A percentile compares a stretch with the other conserved stretches of the same genome.
These are phyloP conservation scores for Xylaria intraflava DNA, from an alignment of 495 filamentous ascomycete genomes.

Conservation along the genomic window DNA sequence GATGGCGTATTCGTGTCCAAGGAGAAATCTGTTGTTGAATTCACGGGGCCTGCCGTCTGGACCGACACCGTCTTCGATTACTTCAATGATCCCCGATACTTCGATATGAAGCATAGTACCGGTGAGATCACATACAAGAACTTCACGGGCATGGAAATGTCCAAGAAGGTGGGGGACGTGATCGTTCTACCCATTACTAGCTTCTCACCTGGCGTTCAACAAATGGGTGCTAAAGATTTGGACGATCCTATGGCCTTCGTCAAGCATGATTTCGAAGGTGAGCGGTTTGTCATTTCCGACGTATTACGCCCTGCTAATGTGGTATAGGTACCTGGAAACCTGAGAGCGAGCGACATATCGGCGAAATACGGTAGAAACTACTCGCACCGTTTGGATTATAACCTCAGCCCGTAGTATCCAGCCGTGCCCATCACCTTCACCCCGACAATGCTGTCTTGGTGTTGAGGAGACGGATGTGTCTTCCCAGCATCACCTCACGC, in stretches of 20 bases:
- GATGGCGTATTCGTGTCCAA: conserved; percentile 61
- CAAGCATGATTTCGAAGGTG: conserved; percentile 94
- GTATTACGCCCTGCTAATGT: conserved; percentile 12
- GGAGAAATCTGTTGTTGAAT: conserved; percentile 83
- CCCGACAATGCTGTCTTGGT: not conserved
- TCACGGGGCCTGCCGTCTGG: conserved; percentile 92
- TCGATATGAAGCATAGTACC: conserved; percentile 64
- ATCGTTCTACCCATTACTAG: conserved; percentile 91
- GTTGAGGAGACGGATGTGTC: not conserved
- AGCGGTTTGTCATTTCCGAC: not conserved
- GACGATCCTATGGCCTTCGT: conserved; percentile 98
- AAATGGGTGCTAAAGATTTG: conserved; percentile 85
- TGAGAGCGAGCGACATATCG: conserved; percentile 57
- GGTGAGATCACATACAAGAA: conserved; percentile 77
- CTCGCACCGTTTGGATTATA: conserved; percentile 10
- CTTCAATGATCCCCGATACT: conserved; percentile 88
- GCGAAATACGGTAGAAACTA: conserved; percentile 25
- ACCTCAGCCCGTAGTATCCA: not conserved
- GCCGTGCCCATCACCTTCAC: not conserved
- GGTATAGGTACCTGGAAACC: conserved; percentile 74
- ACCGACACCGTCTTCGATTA: conserved; percentile 88
- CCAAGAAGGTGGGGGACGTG: conserved; percentile 90
- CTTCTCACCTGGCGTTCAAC: conserved; percentile 89
- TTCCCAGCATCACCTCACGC: not conserved
- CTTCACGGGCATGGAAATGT: conserved; percentile 76